phyloP scores from a whole-genome alignment of 352 stramenopile genomes.

The Pythium volutum region DNA sequence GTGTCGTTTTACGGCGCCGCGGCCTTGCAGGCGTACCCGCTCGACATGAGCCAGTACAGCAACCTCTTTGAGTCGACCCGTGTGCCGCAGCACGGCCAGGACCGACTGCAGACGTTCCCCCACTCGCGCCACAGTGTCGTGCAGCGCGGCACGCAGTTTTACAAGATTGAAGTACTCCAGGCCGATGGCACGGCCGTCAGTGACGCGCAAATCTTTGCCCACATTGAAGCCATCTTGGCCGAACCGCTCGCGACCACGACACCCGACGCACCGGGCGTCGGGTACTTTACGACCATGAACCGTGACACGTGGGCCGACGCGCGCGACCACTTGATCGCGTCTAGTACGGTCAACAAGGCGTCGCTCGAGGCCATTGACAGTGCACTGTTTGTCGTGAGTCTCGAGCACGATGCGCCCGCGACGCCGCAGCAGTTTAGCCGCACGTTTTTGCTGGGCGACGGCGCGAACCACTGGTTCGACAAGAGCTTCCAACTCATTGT shows the following conservation, averaged over 20 bases:
- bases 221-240: constrained; percentile 81
- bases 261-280: constrained; percentile 45
- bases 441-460: constrained; percentile 81
- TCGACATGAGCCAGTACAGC: constrained; percentile 93
- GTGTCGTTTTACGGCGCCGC: constrained; percentile 89
- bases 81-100: constrained; percentile 55
- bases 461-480: constrained; percentile 90
- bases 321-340: constrained; percentile 52
- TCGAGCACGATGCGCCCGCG: constrained; percentile 68
- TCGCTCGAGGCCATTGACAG: constrained; percentile 82
- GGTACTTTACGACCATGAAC: constrained; percentile 79
- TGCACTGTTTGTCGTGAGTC: constrained; percentile 78
- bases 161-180: constrained; percentile 83
- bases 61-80: constrained; percentile 85
- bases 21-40: constrained; percentile 77
- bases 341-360: constrained; percentile 53
- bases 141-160: constrained; percentile 84
- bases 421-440: constrained; percentile 58
- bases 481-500: constrained; percentile 92
- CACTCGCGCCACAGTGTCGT: constrained; percentile 81
- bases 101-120: constrained; percentile 66
- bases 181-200: constrained; percentile 50
- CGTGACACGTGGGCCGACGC: constrained; percentile 79
- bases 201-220: constrained; percentile 79
- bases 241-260: constrained; percentile 46